Percentiles rank a stretch among this genome's conserved stretches.
phyloP scores from a whole-genome alignment of 139 green algal genomes.

The Auxenochlorella pyrenoidosa region DNA sequence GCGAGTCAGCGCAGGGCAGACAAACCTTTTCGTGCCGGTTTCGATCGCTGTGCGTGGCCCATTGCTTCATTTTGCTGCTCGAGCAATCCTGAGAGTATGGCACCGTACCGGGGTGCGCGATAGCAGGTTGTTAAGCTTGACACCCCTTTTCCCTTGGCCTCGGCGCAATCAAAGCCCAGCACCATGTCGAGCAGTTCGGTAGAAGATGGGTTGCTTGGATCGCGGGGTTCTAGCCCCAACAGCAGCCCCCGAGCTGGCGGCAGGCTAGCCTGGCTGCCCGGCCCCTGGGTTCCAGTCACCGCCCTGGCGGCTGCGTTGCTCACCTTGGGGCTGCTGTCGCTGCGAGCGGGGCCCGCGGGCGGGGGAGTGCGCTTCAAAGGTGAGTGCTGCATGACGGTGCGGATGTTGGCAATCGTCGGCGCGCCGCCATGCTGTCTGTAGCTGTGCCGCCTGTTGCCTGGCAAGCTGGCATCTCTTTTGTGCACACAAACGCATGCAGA shows the following conservation, averaged over 20 bases:
- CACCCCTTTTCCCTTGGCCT: too few relatives aligned
- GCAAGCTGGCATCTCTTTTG: not conserved
- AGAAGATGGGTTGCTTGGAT: not conserved
- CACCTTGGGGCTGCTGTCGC: not conserved
- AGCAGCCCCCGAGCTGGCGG: not conserved
- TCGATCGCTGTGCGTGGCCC: too few relatives aligned
- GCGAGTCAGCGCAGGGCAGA: too few relatives aligned
- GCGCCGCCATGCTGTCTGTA: not conserved
- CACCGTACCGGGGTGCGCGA: too few relatives aligned
- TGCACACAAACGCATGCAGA: not conserved
- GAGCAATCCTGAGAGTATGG: too few relatives aligned
- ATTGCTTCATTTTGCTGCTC: too few relatives aligned
- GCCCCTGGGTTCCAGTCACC: not conserved
- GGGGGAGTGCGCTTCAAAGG: not conserved
- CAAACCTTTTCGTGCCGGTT: too few relatives aligned
- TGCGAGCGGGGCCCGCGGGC: not conserved
- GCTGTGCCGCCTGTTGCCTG: not conserved
- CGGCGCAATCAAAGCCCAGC: too few relatives aligned
- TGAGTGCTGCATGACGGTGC: not conserved
- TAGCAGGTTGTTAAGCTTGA: too few relatives aligned
- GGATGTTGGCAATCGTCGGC: not conserved
- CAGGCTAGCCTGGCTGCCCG: not conserved
- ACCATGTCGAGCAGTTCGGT: not conserved
- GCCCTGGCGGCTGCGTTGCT: not conserved
- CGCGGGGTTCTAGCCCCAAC: not conserved